Evolutionary conservation across 345 rosid genomes (phyloP), one percentile per base, ranked within the genome.

Genomic region (Hibiscus syriacus): DNA sequence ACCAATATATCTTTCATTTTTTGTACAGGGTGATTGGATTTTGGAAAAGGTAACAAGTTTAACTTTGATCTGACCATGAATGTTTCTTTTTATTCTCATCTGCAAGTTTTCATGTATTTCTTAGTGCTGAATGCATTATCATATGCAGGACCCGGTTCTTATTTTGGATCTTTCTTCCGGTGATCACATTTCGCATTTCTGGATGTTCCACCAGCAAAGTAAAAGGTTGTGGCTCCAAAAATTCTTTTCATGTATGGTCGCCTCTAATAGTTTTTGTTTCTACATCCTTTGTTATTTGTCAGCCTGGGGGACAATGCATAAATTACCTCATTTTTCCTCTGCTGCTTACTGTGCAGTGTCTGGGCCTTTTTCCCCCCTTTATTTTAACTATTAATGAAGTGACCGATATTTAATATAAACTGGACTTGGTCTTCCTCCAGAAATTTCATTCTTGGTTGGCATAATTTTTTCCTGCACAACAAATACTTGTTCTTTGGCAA

Each of bases 151-250:
- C 70, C 95, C 89, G 27, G 74, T 85, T 76, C 89, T 81, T 80
- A 79, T 94, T 74, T 77, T 89, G 75, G 96, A 94, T 85, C 82
- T 87, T 66, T 81, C 84, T 75, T 86, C 95, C 29, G 78, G 74
- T 78, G 87, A 74, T 55, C 87, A 81, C 65, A 77, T 83, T 53
- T 85, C 99, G 70, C 89, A 96, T 12, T 91, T 94, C 75, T 94
- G 99, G 99, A 89, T 94, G 81, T 68, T 87, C 80, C 91, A 94
- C 83, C 96, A 84, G 73, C 92, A 82, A 82, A 91, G 86, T 82
- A 91, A 82, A 85, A 94, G 99, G 99, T 94, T 68, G 82, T 70
- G 56, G 68, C 66, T 59, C 64, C 88, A 80, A 10, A n/a, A 1
- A 59, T 58, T 26, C 4, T 30, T 30, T 17, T 29, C 29, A 68